These are phyloP conservation scores for Wickerhamiella musiphila DNA, from an alignment of 805 yeast species.

Conservation along the genomic window DNA sequence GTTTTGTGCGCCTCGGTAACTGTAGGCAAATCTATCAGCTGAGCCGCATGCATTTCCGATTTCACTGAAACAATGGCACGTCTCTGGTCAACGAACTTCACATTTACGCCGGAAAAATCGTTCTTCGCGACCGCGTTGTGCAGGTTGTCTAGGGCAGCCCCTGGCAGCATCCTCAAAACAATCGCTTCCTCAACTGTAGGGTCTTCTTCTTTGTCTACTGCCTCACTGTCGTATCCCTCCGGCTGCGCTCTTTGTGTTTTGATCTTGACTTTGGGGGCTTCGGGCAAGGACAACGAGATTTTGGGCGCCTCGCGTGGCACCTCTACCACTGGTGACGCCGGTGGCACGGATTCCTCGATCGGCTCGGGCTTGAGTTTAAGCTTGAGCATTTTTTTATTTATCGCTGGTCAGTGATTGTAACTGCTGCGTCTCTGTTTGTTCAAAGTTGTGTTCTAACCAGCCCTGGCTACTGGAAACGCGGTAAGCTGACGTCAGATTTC, in stretches of 20 bases:
- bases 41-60: conserved; percentile 59
- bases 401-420: not conserved
- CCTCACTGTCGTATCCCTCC: conserved; percentile 93
- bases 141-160: conserved; percentile 51
- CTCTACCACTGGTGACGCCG: too few species aligned
- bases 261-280: conserved; percentile 31
- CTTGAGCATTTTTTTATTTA: conserved; percentile 12
- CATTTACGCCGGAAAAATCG: conserved; percentile 50
- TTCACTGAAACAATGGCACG: conserved; percentile 65
- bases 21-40: conserved; percentile 78
- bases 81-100: conserved; percentile 70
- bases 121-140: conserved; percentile 50
- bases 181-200: conserved; percentile 83
- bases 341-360: too few species aligned
- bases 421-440: not conserved
- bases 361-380: conserved; percentile 16
- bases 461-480: too few species aligned
- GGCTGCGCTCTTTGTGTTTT: conserved; percentile 61
- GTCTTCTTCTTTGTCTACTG: conserved; percentile 89
- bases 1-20: conserved; percentile 75
- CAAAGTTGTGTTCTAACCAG: too few species aligned
- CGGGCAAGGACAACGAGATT: too few species aligned
- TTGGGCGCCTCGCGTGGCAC: too few species aligned
- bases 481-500: too few species aligned
- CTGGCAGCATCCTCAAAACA: conserved; percentile 50